Base-by-base conservation (phyloP, 1,139 yeast genomes). In the Yamadazyma epiphylla region DNA sequence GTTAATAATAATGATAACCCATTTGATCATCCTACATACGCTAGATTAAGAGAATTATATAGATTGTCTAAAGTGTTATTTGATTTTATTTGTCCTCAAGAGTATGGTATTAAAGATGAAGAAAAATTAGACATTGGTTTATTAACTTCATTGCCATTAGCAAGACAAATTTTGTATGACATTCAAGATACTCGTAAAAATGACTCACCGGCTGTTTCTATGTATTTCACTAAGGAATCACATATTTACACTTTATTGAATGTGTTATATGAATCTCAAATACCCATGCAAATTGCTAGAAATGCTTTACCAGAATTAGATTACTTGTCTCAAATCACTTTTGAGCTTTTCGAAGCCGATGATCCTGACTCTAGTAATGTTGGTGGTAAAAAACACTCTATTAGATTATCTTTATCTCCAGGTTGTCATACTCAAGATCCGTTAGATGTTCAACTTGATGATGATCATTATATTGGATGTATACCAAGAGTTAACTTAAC, bases 391-490 rank as follows among this genome's bases (percentile, higher is more conserved):
- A 83, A 84, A 45, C 95, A 88, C 53, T 80, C 95, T 2, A 81
- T 94, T 31, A 74, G 97, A 48, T 70, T 94, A 39, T 81, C 94
- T 12, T 70, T 94, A 44, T 85, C 96, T 2, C 97, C 98, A 1
- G 99, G 99, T 20, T 94, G 98, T 58, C 96, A 94, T 57, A 88
- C 97, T 0, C 95, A 88, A 49, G 95, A 91, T 57, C 98, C 98
- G 12, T 69, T 94, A 41, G 98, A 94, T 60, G 95, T 94, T 26
- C 96, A 91, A 58, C 69, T 94, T 28, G 98, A 94, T 58, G 94
- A 88, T 30, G 91, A 88, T 55, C 99, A 94, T 58, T 91, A 94
- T 59, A 91, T 94, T 43, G 91, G 96, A 12, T 91, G 96, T 51
- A 94, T 91, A 45, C 95, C 96, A 23, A 77, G 91, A 47, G 77